Evolutionary conservation across 1,284 basidiomycete genomes (phyloP), one percentile per base, ranked within the genome.

Genomic region (Tremellales sp.): DNA sequence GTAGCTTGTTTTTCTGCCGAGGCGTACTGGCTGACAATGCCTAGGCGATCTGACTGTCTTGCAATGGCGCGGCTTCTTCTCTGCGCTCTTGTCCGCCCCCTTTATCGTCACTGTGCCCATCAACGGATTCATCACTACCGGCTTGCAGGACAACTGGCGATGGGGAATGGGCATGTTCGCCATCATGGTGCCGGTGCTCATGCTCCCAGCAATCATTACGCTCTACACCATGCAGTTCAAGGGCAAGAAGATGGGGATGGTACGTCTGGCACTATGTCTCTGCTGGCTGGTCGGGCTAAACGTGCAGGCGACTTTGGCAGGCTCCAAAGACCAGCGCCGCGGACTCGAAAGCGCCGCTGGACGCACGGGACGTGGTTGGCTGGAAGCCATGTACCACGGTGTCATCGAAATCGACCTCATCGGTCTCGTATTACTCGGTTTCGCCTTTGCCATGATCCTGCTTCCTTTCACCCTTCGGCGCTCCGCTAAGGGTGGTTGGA

Each of bases 61-160:
- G n/a, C 79, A 81, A 66, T 88, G 85, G 85, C 79, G 87, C 45
- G 85, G 84, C 4, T 76, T 87, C 15, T 80, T 84, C 21, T 79
- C 81, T 2, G 85, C 84, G 8, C 74, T 87, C 12, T 79, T 84
- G n/a, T 79, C 81, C 80, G 82, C 66, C 75, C 78, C 27, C 1
- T 88, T 84, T 69, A 77, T 89, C 56, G 39, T 61, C 41, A 61
- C 60, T 43, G 57, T 51, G 7, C 55, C 52, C 43, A 46, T 66
- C 45, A 52, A 53, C 11, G 73, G 68, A 45, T 68, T 66, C 25
- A 66, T 78, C 12, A 82, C 84, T 7, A 77, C 82, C 6, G 84
- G 83, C 57, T 79, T 88, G 47, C 75, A 39, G 17, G 81, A 26
- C 72, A 75, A 48, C 43, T 88, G 86, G 86, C 73, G 85, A 67